Evolutionary conservation across 106 monocot genomes (phyloP), one percentile per base, ranked within the genome.

Genomic region (Agapanthus africanus): DNA sequence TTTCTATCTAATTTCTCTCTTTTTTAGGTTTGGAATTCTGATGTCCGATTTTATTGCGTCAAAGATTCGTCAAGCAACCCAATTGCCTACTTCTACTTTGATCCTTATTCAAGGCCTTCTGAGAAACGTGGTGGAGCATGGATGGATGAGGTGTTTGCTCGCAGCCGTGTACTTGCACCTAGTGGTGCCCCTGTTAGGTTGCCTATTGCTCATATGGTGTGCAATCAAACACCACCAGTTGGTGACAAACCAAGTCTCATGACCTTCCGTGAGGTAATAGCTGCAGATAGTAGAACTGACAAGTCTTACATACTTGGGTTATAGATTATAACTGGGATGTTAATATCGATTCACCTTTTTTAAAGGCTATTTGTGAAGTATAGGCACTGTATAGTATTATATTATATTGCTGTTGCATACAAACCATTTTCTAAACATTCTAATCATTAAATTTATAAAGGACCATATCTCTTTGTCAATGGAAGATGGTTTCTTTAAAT

Each of bases 61-160:
- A 92, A 99, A 85, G 92, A 99, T 78, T 75, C 79, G 77, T 89
- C 82, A 40, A 72, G 77, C 70, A 82, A 81, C 59, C 92, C 92
- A 25, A 77, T 92, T 77, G 88, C 97, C 26, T 90, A 99, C 59
- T 99, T 99, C 80, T 99, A 92, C 73, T 99, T 99, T 85, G 97
- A 99, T 72, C 97, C 97, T 25, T 99, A 92, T 82, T 90, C 97
- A 15, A 84, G 97, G 69, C 97, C 97, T 71, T 82, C 97, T 74
- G 97, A 99, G 77, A 99, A 99, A 66, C 89, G 90, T 63, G 97
- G 82, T 73, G 97, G 97, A 41, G 97, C 97, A 54, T 99, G 97
- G 97, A 99, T 99, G 97, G 84, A 92, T 74, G 97, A 92, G 72
- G 97, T 99, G 31, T 74, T 99, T 78, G 66, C 87, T 70, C 86